Percentiles rank a stretch among this genome's conserved stretches.
Evolutionary conservation across 306 rosid genomes (phyloP).

Genomic region (Pueraria montana): DNA sequence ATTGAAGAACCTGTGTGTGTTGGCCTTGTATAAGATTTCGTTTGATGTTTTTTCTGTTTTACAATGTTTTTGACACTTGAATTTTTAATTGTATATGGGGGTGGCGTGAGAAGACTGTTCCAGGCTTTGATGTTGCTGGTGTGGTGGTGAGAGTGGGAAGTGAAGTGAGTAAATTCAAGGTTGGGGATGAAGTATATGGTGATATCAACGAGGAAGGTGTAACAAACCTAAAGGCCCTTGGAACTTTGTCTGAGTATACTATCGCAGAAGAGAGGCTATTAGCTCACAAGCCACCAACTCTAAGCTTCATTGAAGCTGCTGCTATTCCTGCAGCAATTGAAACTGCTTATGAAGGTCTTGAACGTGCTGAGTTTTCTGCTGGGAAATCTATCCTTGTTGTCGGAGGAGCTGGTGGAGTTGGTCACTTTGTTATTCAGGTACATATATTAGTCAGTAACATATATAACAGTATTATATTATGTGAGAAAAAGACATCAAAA

Average conservation of each 20-base stretch:
- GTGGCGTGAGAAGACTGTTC: too few relatives aligned
- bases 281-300: constrained; percentile 65
- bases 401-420: constrained; percentile 85
- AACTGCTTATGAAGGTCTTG: constrained; percentile 72
- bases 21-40: too few relatives aligned
- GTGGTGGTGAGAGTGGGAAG: too few relatives aligned
- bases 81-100: background rate
- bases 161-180: too few relatives aligned
- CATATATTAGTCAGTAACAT: too few relatives aligned
- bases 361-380: constrained; percentile 51
- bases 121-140: constrained; percentile 44
- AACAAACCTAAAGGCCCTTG: background rate
- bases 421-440: constrained; percentile 63
- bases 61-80: too few relatives aligned
- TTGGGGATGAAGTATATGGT: constrained; percentile 46
- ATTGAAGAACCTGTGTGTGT: too few relatives aligned
- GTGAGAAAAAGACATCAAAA: too few relatives aligned
- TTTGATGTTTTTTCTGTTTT: too few relatives aligned
- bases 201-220: constrained; percentile 22
- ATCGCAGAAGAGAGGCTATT: constrained; percentile 64
- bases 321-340: constrained; percentile 62
- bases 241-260: constrained; percentile 45
- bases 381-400: constrained; percentile 70
- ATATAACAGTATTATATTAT: too few relatives aligned
- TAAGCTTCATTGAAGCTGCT: constrained; percentile 72